Conservation (phyloP, 441 rosid genomes). For the Melastoma candidum region DNA sequence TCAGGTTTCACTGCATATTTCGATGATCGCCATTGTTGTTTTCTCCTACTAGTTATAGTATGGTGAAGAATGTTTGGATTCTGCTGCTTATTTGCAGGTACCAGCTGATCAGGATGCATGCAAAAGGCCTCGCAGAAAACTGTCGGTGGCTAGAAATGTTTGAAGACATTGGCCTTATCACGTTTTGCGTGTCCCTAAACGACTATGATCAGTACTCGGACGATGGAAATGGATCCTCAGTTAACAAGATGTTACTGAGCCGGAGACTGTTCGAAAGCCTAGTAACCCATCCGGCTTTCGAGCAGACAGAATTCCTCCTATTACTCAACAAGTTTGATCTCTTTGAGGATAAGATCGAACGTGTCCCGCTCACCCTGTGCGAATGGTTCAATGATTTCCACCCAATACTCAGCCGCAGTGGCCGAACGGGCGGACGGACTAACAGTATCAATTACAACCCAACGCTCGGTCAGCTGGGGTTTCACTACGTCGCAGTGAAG, state of each 20-base stretch:
- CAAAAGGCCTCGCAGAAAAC: conserved; percentile 84
- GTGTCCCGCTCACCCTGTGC: conserved; percentile 48
- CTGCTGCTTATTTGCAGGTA: conserved; percentile 37
- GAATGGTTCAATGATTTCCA: conserved; percentile 92
- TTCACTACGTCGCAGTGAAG: conserved; percentile 75
- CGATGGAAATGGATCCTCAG: conserved; percentile 36
- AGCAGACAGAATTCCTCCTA: conserved; percentile 82
- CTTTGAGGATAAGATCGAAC: conserved; percentile 79
- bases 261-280: conserved; percentile 80
- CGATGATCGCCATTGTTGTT: no score
- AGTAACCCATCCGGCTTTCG: conserved; percentile 75
- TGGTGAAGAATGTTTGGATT: conserved; percentile 16
- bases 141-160: conserved; percentile 99
- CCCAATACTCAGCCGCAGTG: conserved; percentile 60
- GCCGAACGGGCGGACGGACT: conserved; percentile 34
- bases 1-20: conserved; percentile 37
- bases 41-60: background rate
- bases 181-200: conserved; percentile 69
- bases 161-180: conserved; percentile 89
- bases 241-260: conserved; percentile 68
- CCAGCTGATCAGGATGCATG: conserved; percentile 80
- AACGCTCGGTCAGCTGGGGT: conserved; percentile 69
- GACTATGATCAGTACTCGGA: conserved; percentile 66
- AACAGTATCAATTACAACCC: conserved; percentile 61
- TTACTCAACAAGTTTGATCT: conserved; percentile 76